Base-by-base conservation (phyloP, 306 rosid species). In the Mimosa bimucronata region DNA sequence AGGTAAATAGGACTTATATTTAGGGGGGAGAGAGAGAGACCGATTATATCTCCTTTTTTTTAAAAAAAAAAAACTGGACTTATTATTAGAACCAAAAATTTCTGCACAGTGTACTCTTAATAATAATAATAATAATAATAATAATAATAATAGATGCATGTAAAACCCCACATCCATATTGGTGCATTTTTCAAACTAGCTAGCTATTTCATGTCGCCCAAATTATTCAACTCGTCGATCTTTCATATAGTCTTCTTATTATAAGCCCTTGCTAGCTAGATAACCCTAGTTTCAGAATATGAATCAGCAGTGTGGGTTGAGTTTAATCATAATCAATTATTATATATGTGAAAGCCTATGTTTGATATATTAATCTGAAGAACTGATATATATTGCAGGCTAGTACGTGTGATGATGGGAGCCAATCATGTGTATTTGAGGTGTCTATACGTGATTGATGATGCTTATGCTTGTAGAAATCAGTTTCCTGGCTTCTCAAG, bases 401-500 rank as follows among this genome's bases (percentile, higher is more conserved):
- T 78, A 53, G 72, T 37, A 73, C 66, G 80, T 71, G 37, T 83
- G 41, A 78, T 65, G 77, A 62, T 81, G 46, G 76, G 42, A 73
- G 15, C 77, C 89, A 85, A 89, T 89, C 96, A 84, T 85, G 85
- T 58, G 13, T 58, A 50, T 2, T 72, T 30, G 66, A 29, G 75
- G 87, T 71, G 79, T 58, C 66, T 18, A 79, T 85, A 77, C 86
- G 85, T 74, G 90, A 84, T 79, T 82, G 74, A 74, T 62, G 88
- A 90, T 80, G 89, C 94, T 89, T 85, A 85, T 90, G 87, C 97
- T 94, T 91, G 97, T 88, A 90, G 92, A 91, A 94, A 91, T 84
- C 98, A 90, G 86, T 88, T 88, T 94, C 94, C 94, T 86, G 83
- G 82, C 77, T 86, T 85, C 89, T 88, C 84, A 92, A 94, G 94